phyloP scores from a whole-genome alignment of 2,329 filamentous ascomycete species.

The Plectosphaerella plurivora region DNA sequence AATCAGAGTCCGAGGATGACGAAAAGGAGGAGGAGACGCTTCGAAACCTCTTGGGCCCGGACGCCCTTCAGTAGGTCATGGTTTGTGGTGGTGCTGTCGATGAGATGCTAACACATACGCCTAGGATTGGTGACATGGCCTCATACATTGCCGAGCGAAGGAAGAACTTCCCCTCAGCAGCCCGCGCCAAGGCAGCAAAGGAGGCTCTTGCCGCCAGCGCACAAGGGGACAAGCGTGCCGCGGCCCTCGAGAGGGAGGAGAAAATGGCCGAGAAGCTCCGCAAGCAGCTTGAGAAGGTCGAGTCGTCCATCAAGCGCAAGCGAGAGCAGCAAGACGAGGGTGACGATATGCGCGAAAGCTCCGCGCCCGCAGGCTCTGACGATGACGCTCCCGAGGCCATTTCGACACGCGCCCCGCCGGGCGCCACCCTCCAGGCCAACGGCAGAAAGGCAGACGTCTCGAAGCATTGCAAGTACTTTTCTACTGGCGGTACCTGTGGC shows the following conservation, averaged over 20 bases:
- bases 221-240: slow-evolving; percentile 9
- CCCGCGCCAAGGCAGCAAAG: slow-evolving; percentile 61
- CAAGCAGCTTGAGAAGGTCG: slow-evolving; percentile 64
- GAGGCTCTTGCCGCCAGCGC: slow-evolving; percentile 37
- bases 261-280: slow-evolving; percentile 59
- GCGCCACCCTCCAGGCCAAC: not conserved
- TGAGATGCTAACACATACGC: not conserved
- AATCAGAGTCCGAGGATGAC: slow-evolving; percentile 61
- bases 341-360: slow-evolving; percentile 57
- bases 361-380: slow-evolving; percentile 44
- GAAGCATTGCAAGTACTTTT: slow-evolving; percentile 68
- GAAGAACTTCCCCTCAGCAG: slow-evolving; percentile 75
- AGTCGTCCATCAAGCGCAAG: slow-evolving; percentile 65
- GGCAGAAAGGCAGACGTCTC: slow-evolving; percentile 56
- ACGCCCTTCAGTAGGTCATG: slow-evolving; percentile 47
- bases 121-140: slow-evolving; percentile 63
- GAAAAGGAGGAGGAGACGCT: slow-evolving; percentile 68
- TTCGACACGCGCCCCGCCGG: slow-evolving; percentile 46
- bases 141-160: slow-evolving; percentile 79
- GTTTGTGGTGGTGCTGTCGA: not conserved
- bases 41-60: slow-evolving; percentile 49
- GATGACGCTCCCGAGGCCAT: slow-evolving; percentile 56
- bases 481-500: slow-evolving; percentile 63
- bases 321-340: slow-evolving; percentile 64
- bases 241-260: slow-evolving; percentile 49